A percentile compares a stretch with the other conserved stretches of the same genome.
phyloP scores from a whole-genome alignment of 1,284 basidiomycete genomes.

The Flammula alnicola region DNA sequence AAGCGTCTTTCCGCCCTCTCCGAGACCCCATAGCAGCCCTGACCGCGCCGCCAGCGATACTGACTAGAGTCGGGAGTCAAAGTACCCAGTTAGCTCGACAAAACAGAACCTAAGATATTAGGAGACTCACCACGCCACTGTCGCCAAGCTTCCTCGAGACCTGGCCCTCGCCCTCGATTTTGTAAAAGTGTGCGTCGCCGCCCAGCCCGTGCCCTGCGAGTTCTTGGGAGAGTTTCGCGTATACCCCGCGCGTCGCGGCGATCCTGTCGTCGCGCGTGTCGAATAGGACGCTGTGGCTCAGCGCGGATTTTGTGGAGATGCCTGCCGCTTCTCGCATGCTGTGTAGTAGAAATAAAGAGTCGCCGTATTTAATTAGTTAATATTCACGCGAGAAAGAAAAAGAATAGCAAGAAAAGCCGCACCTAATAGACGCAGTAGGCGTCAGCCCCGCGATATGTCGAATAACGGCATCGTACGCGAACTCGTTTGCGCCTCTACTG shows the following conservation, averaged over 20 bases:
- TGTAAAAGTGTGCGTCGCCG: constrained; percentile 75
- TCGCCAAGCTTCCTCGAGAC: constrained; percentile 62
- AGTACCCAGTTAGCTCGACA: too few species aligned
- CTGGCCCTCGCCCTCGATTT: constrained; percentile 72
- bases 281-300: constrained; percentile 78
- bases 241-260: constrained; percentile 64
- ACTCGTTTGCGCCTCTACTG: constrained; percentile 67
- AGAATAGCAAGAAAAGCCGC: constrained; percentile 29
- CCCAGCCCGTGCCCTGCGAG: constrained; percentile 77
- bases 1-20: constrained; percentile 40
- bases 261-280: constrained; percentile 85
- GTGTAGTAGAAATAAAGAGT: not conserved
- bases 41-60: constrained; percentile 66
- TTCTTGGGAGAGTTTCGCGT: constrained; percentile 72
- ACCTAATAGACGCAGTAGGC: constrained; percentile 83
- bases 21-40: constrained; percentile 65
- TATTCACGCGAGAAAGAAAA: too few species aligned
- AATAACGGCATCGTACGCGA: constrained; percentile 82
- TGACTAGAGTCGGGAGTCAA: constrained; percentile 44
- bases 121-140: constrained; percentile 54
- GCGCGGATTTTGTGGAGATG: constrained; percentile 80
- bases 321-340: constrained; percentile 87
- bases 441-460: constrained; percentile 75
- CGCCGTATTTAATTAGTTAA: too few species aligned
- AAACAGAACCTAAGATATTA: too few species aligned